Evolutionary conservation across 352 stramenopile genomes (phyloP), one percentile per base, ranked within the genome.

Genomic region (Phytophthora constricta): DNA sequence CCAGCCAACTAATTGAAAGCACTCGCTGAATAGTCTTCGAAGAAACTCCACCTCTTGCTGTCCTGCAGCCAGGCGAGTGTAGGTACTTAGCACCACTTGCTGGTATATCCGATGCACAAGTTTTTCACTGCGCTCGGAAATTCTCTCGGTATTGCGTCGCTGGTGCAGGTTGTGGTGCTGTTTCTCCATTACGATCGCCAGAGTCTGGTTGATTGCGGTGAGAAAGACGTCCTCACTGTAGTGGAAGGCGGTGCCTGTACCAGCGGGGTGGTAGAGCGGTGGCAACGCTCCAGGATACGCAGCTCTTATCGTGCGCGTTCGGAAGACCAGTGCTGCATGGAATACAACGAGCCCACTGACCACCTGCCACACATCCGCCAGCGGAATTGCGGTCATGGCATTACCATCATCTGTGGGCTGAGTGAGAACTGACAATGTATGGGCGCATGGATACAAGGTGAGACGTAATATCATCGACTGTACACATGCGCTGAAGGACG

Each of bases 271-370:
- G 16, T 47, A 19, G 1, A 7, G 10, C 59, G 61, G 46, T 48
- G 70, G 33, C 26, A 57, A 10, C 31, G 59, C 2, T 54, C 43
- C 50, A 46, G 26, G 4, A 11, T 72, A 75, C 2, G 43, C 23
- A 5, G 19, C 10, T 55, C 62, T 45, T n/a, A 75, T 26, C 4
- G 70, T 43, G 8, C 62, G 27, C 1, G 27, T 20, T 14, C 78
- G 75, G 20, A 76, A 74, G 7, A 42, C 19, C 13, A 87, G n/a
- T 3, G 60, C 41, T 1, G 74, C 20, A 17, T 91, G 82, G 31
- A 80, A 87, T 13, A 89, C 41, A 9, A 87, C 53, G 8, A 91
- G 61, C 1, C 67, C 55, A 17, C 57, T 82, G 9, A 91, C 25
- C 5, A 79, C 34, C 17, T 76, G 60, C 77, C 74, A 68, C 4